A percentile compares a stretch with the other conserved stretches of the same genome.
These are phyloP conservation scores for Leccinum angustisporum DNA, from an alignment of 1,284 basidiomycete species.

Conservation along the genomic window DNA sequence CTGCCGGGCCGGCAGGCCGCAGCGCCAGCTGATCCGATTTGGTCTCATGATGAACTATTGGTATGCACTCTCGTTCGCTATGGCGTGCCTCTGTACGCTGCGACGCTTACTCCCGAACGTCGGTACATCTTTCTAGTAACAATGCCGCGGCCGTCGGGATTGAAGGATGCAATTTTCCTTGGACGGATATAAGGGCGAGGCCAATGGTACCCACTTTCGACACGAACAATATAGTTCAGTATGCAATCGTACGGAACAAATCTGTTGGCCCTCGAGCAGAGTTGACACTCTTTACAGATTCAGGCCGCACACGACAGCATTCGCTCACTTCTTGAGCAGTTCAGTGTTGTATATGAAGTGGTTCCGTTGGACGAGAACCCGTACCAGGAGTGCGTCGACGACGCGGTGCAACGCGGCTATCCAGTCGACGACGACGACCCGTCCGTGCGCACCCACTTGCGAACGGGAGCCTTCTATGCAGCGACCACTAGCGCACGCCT, in stretches of 20 bases:
- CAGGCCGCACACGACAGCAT: conserved; percentile 11
- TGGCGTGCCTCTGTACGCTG: no score
- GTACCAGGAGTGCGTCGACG: conserved; percentile 22
- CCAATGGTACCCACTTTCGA: not conserved
- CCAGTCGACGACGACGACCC: conserved; percentile 11
- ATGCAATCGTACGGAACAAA: conserved; percentile 15
- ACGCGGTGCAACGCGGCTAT: conserved; percentile 13
- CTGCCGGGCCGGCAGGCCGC: not conserved
- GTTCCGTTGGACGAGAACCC: conserved; percentile 13
- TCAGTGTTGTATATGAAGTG: conserved; percentile 18
- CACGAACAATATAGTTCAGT: conserved; percentile 1
- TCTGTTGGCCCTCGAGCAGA: not conserved
- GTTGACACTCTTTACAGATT: conserved; percentile 11
- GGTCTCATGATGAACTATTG: no score
- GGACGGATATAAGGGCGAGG: not conserved
- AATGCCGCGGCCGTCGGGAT: not conserved
- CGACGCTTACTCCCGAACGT: no score
- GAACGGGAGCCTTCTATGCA: conserved; percentile 20
- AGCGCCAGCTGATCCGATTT: not conserved
- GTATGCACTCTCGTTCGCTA: no score
- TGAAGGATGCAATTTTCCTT: not conserved
- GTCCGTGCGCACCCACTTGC: conserved; percentile 18
- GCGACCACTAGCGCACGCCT: conserved; percentile 17
- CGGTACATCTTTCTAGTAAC: not conserved
- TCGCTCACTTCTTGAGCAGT: conserved; percentile 11